Evolutionary conservation across 1,139 yeast genomes (phyloP), one percentile per base, ranked within the genome.

Genomic region (Casaregolazyma lundiana): DNA sequence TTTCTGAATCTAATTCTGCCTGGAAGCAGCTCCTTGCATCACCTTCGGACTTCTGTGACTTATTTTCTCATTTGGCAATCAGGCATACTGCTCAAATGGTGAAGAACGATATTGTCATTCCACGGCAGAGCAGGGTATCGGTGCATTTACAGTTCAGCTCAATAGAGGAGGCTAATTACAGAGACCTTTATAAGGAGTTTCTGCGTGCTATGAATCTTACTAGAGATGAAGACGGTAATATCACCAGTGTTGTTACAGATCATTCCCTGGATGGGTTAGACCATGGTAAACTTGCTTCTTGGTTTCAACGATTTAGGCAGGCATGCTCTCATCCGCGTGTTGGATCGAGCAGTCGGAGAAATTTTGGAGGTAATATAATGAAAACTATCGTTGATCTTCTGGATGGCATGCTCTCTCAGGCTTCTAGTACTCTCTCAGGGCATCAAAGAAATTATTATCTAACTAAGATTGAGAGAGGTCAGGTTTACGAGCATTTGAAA

Each of bases 71-170:
- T 1, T 51, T 84, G 5, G 76, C 88, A 6, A 69, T 89, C 9
- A 71, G 98, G 35, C 97, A 92, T 61, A 84, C 96, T 0, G 88
- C 87, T 55, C 76, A 80, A 5, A 81, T 84, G 83, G 96, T 90
- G 0, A 78, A 80, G 43, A 75, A 78, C 46, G 95, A 90, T 59
- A 80, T 92, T 19, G 64, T 72, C 39, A 69, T 92, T 6, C 97
- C 98, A 0, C 77, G 79, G 0, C 98, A 92, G 59, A 72, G 73
- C 11, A 71, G 95, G 49, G 72, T 81, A 9, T 68, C 88, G 40
- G 65, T 90, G 49, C 75, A 85, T 1, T 72, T 86, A 9, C 88
- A 89, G 3, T 85, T 92, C 61, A 80, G 86, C 5, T 78, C 87
- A 0, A 77, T 90, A 16, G 97, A 90, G 59, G 85, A 84, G 60